Percentiles rank a stretch among this genome's conserved stretches.
Evolutionary conservation across 2,329 filamentous ascomycete species (phyloP).

Genomic region (Colletotrichum lentis): DNA sequence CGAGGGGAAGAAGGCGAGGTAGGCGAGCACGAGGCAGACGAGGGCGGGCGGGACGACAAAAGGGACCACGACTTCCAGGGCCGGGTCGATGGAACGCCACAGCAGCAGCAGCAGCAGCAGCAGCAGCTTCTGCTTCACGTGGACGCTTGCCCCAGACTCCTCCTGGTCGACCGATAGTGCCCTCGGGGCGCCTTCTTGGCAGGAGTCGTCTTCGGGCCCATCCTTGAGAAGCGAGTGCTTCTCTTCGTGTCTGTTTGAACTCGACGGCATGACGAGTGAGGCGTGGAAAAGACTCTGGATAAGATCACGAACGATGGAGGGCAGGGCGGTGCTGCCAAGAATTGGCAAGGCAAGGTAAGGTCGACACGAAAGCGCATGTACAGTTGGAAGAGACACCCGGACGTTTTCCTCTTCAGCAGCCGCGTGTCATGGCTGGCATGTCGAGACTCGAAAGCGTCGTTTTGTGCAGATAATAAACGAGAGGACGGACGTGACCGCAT

Average conservation of each 20-base stretch:
- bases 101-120: not conserved
- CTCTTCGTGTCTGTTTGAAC: slow-evolving; percentile 1
- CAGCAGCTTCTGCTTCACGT: not conserved
- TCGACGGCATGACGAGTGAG: not conserved
- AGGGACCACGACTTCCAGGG: slow-evolving; percentile 29
- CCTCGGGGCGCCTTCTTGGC: slow-evolving; percentile 1
- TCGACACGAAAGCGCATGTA: no score
- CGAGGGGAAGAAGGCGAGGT: slow-evolving; percentile 24
- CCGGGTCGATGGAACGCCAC: slow-evolving; percentile 20
- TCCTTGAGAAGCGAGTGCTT: slow-evolving; percentile 23
- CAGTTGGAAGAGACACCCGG: no score
- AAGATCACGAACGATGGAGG: no score
- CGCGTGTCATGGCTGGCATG: not conserved
- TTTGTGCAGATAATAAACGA: no score
- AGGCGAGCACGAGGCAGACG: slow-evolving; percentile 7
- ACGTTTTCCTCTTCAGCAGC: no score
- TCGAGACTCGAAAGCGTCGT: not conserved
- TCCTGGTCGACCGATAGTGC: slow-evolving; percentile 15
- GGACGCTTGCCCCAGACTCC: not conserved
- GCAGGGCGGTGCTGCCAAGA: no score
- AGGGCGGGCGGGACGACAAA: slow-evolving; percentile 12
- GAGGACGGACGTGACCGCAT: no score
- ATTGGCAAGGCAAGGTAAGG: no score
- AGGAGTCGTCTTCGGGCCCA: slow-evolving; percentile 6
- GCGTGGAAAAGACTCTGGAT: no score